phyloP scores from a whole-genome alignment of 108 stramenopile species.

The Fragilaria radians region DNA sequence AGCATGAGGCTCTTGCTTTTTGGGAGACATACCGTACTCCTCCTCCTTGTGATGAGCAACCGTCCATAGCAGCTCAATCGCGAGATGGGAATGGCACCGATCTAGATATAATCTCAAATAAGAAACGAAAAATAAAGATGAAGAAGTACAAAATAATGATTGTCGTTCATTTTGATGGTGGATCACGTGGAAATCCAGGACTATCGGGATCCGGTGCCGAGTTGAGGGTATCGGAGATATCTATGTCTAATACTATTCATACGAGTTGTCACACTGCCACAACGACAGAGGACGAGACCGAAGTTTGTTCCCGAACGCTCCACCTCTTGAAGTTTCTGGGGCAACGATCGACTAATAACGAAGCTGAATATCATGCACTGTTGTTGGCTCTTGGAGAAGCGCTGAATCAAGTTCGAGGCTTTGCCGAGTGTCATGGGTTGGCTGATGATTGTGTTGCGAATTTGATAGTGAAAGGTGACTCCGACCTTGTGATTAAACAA shows the following conservation, averaged over 20 bases:
- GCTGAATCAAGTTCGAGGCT: constrained; percentile 1
- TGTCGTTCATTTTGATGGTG: constrained; percentile 69
- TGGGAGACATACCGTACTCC: neutral
- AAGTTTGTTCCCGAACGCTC: neutral
- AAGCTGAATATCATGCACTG: constrained; percentile 72
- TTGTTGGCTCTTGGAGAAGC: constrained; percentile 37
- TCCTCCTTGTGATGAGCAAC: neutral
- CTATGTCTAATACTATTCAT: too few relatives aligned
- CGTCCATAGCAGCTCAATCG: constrained; percentile 2
- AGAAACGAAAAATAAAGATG: too few relatives aligned
- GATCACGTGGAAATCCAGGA: constrained; percentile 81
- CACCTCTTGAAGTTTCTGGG: constrained; percentile 46
- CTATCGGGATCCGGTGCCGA: constrained; percentile 66
- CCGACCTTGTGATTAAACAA: constrained; percentile 71
- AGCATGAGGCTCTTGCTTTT: constrained; percentile 49
- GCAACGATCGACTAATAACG: constrained; percentile 55
- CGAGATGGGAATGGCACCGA: neutral
- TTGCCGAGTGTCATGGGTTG: neutral
- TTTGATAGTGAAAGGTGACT: constrained; percentile 57
- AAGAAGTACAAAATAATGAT: constrained; percentile 19
- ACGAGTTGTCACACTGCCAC: too few relatives aligned
- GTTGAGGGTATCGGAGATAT: constrained; percentile 15
- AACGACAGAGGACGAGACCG: constrained; percentile 1
- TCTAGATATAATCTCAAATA: neutral
- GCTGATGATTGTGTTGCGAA: constrained; percentile 1